These are phyloP conservation scores for Cichorium intybus DNA, from an alignment of 140 eudicot genomes.

Conservation along the genomic window DNA sequence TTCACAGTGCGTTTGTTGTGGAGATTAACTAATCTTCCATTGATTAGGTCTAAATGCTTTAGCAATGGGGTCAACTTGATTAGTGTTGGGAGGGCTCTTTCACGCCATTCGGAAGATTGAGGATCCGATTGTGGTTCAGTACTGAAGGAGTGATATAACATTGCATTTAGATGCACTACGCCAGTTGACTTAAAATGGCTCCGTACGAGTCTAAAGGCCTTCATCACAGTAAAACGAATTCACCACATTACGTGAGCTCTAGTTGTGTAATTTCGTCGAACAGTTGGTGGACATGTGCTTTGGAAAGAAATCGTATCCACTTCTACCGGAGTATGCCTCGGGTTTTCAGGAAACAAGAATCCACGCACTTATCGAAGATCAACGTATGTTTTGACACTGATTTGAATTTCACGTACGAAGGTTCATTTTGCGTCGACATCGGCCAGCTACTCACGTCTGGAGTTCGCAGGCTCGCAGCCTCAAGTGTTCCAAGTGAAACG, in stretches of 20 bases:
- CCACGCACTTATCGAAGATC: neutral
- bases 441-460: neutral
- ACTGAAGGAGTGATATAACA: slow-evolving; percentile 35
- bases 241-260: neutral
- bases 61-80: slow-evolving; percentile 47
- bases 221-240: slow-evolving; percentile 4
- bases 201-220: slow-evolving; percentile 25
- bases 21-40: slow-evolving; percentile 58
- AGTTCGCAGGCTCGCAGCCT: neutral
- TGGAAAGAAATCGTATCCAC: neutral
- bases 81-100: slow-evolving; percentile 43
- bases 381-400: neutral
- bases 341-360: neutral
- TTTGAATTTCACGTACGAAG: neutral
- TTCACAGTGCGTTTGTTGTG: slow-evolving; percentile 39
- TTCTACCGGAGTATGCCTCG: neutral
- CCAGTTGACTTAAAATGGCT: slow-evolving; percentile 11
- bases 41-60: slow-evolving; percentile 59
- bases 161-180: slow-evolving; percentile 16
- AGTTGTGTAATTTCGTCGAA: slow-evolving; percentile 40
- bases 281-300: slow-evolving; percentile 26
- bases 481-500: neutral
- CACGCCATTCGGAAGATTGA: slow-evolving; percentile 51
- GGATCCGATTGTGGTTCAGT: slow-evolving; percentile 24
- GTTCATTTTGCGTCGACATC: neutral